Evolutionary conservation across 1,139 yeast genomes (phyloP).

Genomic region (Geotrichum cucujoidarum): DNA sequence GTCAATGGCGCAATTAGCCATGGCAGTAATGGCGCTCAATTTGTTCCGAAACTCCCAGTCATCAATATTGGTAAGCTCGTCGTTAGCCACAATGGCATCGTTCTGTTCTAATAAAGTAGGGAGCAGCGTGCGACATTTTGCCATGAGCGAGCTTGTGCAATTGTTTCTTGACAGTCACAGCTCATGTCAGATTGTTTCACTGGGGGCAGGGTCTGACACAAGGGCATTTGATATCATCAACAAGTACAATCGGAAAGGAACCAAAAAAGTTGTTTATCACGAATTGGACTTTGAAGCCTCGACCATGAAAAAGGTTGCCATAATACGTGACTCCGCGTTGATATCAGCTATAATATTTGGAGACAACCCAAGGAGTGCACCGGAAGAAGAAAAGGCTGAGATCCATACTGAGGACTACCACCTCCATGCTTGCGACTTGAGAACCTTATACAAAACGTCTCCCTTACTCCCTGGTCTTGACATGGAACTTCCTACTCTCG

Average conservation of each 20-base stretch:
- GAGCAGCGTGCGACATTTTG: conserved; percentile 66
- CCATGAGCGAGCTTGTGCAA: conserved; percentile 54
- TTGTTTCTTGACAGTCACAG: conserved; percentile 42
- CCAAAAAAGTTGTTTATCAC: conserved; percentile 43
- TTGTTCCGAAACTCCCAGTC: conserved; percentile 62
- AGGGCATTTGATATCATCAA: conserved; percentile 53
- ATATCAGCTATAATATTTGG: conserved; percentile 29
- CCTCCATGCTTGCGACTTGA: conserved; percentile 53
- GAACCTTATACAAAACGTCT: conserved; percentile 31
- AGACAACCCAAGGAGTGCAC: not conserved
- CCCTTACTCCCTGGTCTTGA: conserved; percentile 35
- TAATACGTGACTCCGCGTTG: conserved; percentile 37
- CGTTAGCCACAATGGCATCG: no score
- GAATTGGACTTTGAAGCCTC: conserved; percentile 76
- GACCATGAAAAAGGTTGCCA: conserved; percentile 53
- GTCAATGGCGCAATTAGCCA: conserved; percentile 38
- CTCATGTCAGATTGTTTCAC: conserved; percentile 58
- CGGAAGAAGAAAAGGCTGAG: conserved; percentile 27
- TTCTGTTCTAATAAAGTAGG: conserved; percentile 43
- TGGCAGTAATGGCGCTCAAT: conserved; percentile 17
- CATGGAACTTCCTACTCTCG: conserved; percentile 53
- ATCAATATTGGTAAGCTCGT: conserved; percentile 52
- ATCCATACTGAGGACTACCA: conserved; percentile 49
- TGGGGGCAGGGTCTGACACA: conserved; percentile 98
- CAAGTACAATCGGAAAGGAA: conserved; percentile 9